Base-by-base conservation (phyloP, 331 rosid species). In the Rhamnella rubrinervis region DNA sequence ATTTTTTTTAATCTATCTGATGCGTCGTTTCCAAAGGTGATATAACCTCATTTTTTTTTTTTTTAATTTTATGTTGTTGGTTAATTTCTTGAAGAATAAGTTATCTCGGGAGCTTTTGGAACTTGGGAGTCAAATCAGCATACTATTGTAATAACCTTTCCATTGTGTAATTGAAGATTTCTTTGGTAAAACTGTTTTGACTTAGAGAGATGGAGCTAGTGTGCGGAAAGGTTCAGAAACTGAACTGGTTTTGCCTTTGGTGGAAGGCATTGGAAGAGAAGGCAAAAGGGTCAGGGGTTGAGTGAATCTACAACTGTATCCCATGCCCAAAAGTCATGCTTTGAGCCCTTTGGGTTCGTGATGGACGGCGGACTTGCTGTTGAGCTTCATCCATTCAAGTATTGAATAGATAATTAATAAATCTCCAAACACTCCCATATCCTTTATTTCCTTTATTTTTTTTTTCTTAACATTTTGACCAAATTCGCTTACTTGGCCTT, bases 301-400 rank as follows among this genome's bases (percentile, higher is more conserved):
- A 47, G 31, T 47, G 63, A 72, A 53, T 55, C 6, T 53, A 53
- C 69, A 26, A 39, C 56, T 64, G 77, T 39, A 63, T 55, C 13
- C 58, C 66, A 19, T 57, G 47, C 26, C 11, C 19, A 26, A 41
- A 64, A 63, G 31, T 15, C 12, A 51, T 2, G 20, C 7, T 47
- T 49, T 25, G 3, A 37, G 0, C 37, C 39, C 59, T 31, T 31
- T 72, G 28, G 21, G 20, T 39, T 73, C 53, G 31, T 65, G 15
- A 65, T 57, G 78, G 71, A 56, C 59, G 60, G 71, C 53, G 77
- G 38, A 46, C 10, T 59, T 70, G 74, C 17, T 57, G 56, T 68
- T 67, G 52, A 52, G 72, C 19, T 53, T 55, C 31, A 55, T 4
- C 16, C 55, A 63, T n/a, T 41, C 19, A 12, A 20, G 35, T 10